Percentiles rank a stretch among this genome's conserved stretches.
phyloP scores from a whole-genome alignment of 2,329 filamentous ascomycete genomes.

The Colletotrichum musicola region DNA sequence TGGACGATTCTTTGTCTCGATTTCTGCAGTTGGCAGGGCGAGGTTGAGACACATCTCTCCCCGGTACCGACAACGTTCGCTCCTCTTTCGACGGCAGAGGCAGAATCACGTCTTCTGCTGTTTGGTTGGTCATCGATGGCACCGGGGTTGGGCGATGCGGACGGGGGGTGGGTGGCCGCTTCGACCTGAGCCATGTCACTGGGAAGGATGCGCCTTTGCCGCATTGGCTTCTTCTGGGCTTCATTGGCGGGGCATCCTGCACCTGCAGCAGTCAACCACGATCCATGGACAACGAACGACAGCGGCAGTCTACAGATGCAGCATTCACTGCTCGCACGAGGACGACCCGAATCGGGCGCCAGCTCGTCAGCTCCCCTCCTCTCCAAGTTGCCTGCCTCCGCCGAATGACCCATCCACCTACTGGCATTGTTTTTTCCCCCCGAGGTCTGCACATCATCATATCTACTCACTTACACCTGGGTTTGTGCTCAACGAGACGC shows the following conservation, averaged over 20 bases:
- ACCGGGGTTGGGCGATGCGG: conserved; percentile 13
- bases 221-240: conserved; percentile 26
- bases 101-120: background rate
- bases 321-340: conserved; percentile 20
- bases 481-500: background rate
- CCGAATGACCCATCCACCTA: no score
- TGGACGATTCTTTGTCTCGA: background rate
- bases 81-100: background rate
- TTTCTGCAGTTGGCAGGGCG: background rate
- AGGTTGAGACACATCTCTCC: background rate
- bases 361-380: background rate
- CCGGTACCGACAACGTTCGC: background rate
- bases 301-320: conserved; percentile 25
- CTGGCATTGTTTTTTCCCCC: background rate
- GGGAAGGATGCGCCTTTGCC: conserved; percentile 26
- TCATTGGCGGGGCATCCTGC: conserved; percentile 35
- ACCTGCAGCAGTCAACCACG: conserved; percentile 27
- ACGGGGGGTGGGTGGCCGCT: conserved; percentile 20
- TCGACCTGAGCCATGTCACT: conserved; percentile 23
- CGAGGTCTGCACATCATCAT: background rate
- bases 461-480: conserved; percentile 27
- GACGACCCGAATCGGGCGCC: conserved; percentile 4
- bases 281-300: conserved; percentile 24
- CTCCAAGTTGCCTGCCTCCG: background rate
- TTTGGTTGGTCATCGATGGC: conserved; percentile 1